Evolutionary conservation across 805 yeast genomes (phyloP).

Genomic region (Metschnikowia borealis): DNA sequence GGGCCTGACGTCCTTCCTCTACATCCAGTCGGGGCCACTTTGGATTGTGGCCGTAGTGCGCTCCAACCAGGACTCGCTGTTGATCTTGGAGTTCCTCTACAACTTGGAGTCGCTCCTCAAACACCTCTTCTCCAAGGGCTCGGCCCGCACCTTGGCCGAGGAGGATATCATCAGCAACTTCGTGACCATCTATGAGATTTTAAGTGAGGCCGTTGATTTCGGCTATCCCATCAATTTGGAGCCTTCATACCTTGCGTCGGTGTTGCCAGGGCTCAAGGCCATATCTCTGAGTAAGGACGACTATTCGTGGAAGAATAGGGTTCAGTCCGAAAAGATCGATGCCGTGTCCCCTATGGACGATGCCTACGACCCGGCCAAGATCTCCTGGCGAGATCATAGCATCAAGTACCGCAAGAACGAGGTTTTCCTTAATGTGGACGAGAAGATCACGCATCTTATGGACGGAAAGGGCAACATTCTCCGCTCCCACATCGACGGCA

Average conservation of each 20-base stretch:
- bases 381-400: conserved; percentile 70
- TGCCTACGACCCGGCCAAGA: conserved; percentile 14
- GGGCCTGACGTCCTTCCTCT: conserved; percentile 89
- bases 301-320: not conserved
- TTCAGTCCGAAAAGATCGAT: not conserved
- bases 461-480: conserved; percentile 60
- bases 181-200: conserved; percentile 63
- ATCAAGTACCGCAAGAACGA: conserved; percentile 80
- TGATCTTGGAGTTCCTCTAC: conserved; percentile 74
- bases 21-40: conserved; percentile 56
- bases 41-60: conserved; percentile 90
- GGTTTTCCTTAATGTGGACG: conserved; percentile 70
- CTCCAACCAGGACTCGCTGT: conserved; percentile 79
- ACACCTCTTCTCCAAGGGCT: conserved; percentile 20
- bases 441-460: conserved; percentile 67
- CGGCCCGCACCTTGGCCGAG: conserved; percentile 20
- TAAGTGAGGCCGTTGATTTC: conserved; percentile 72
- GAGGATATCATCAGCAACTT: conserved; percentile 61
- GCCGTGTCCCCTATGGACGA: conserved; percentile 8
- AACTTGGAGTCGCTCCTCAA: conserved; percentile 53
- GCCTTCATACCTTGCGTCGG: conserved; percentile 15
- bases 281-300: conserved; percentile 8
- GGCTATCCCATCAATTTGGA: conserved; percentile 77
- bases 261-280: conserved; percentile 13
- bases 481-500: conserved; percentile 73